These are phyloP conservation scores for Phialemoniopsis sp. DNA, from an alignment of 2,329 filamentous ascomycete genomes.

Conservation along the genomic window DNA sequence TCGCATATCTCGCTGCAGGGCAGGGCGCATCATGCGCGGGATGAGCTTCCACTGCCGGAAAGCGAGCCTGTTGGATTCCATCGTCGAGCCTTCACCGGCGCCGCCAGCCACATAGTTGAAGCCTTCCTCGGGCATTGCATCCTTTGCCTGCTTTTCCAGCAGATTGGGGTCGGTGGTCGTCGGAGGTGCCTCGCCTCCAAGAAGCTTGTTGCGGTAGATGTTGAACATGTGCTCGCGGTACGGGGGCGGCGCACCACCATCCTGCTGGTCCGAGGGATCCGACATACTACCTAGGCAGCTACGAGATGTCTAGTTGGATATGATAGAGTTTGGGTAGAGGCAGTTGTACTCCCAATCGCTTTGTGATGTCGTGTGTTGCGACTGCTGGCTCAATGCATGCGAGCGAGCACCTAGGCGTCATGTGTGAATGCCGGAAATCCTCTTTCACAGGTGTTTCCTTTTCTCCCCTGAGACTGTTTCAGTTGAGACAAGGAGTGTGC, in stretches of 20 bases:
- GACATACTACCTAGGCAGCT: no score
- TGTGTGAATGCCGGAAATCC: no score
- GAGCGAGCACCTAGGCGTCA: no score
- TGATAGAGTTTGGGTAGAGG: no score
- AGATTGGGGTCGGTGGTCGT: constrained; percentile 56
- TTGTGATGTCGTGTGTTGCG: no score
- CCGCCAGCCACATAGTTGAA: constrained; percentile 62
- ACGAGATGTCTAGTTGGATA: no score
- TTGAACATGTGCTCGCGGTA: constrained; percentile 21
- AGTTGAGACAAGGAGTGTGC: no score
- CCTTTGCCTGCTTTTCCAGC: constrained; percentile 50
- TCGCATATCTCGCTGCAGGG: constrained; percentile 39
- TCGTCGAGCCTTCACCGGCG: constrained; percentile 57
- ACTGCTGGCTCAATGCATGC: no score
- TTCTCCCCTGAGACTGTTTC: no score
- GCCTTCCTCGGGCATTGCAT: constrained; percentile 37
- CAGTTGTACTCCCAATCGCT: no score
- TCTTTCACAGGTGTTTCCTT: no score
- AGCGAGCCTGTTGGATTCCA: constrained; percentile 54
- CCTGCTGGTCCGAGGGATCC: no score
- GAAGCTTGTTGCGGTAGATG: constrained; percentile 48
- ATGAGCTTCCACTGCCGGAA: constrained; percentile 50
- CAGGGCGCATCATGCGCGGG: constrained; percentile 44
- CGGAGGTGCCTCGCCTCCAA: constrained; percentile 39
- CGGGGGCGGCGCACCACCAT: neutral